Evolutionary conservation across 129 eudicot genomes (phyloP), one percentile per base, ranked within the genome.

Genomic region (Heracleum sosnowskyi): DNA sequence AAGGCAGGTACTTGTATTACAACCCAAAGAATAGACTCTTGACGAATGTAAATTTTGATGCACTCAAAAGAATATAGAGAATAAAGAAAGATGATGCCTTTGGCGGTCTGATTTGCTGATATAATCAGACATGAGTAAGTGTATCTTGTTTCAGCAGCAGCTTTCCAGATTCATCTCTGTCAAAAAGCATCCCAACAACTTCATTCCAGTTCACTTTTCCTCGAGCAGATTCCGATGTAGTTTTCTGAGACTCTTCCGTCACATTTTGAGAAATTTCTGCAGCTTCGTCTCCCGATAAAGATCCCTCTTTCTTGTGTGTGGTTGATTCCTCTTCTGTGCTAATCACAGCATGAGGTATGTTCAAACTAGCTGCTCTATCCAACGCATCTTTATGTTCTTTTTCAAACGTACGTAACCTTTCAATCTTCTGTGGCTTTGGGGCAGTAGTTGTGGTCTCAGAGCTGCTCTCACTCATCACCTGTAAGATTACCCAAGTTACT

Each of bases 331-430:
- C 76, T n/a, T 81, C 89, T 7, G 76, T 33, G 10, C 82, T 49
- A 4, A 39, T 76, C 13, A 80, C 85, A 7, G 97, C 97, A 82
- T 91, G 89, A 18, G 98, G 98, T 81, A 93, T 89, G 76, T 91
- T 89, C 78, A 91, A 84, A 77, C 85, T 87, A 76, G 91, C 82
- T 5, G 97, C 97, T 83, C 92, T 86, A 75, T 89, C 97, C 64
- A 93, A 79, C 5, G 98, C 98, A 69, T 93, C 92, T 66, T 82
- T 89, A 84, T 93, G 98, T 78, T 93, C 97, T 37, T 87, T 81
- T 60, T 89, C 91, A 28, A 89, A 36, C 4, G 98, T 87, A 57
- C 83, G 78, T 82, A 81, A 76, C 83, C 95, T 88, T 34, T 83
- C 86, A 31, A 93, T 44, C 78, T 78, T 91, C 44, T 89, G 95